phyloP scores from a whole-genome alignment of 495 filamentous ascomycete species.

The Lasiosphaeria hispida region DNA sequence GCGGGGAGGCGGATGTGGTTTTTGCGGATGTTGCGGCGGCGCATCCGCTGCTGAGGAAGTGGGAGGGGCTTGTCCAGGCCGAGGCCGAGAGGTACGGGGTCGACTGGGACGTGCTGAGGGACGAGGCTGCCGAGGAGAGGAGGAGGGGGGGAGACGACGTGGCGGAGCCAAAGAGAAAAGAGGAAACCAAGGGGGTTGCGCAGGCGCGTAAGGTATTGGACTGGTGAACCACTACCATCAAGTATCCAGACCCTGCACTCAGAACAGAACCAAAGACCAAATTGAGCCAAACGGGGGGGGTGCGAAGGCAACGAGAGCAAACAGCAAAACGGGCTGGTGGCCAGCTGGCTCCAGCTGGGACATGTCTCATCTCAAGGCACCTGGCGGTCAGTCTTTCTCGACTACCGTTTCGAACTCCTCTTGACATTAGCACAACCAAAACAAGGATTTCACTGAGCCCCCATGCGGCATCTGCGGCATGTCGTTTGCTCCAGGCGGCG shows the following conservation, averaged over 20 bases:
- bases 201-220: slow-evolving; percentile 19
- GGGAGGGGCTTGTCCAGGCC: slow-evolving; percentile 44
- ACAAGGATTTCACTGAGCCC: too few relatives aligned
- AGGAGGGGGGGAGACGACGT: slow-evolving; percentile 10
- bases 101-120: slow-evolving; percentile 34
- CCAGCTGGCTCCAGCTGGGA: too few relatives aligned
- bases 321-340: too few relatives aligned
- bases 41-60: slow-evolving; percentile 59
- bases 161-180: slow-evolving; percentile 2
- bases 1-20: slow-evolving; percentile 32
- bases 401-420: too few relatives aligned
- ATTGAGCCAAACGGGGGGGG: too few relatives aligned
- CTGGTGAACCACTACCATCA: slow-evolving; percentile 17
- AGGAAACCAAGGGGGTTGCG: slow-evolving; percentile 8
- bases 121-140: slow-evolving; percentile 16
- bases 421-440: too few relatives aligned
- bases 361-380: too few relatives aligned
- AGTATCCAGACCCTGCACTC: background rate
- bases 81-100: slow-evolving; percentile 45
- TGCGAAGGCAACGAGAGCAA: too few relatives aligned
- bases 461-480: too few relatives aligned
- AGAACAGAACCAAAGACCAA: too few relatives aligned
- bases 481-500: too few relatives aligned
- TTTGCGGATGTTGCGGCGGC: slow-evolving; percentile 54
- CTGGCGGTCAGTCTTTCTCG: too few relatives aligned